phyloP scores from a whole-genome alignment of 1,139 yeast genomes.

The Pichia sp. region DNA sequence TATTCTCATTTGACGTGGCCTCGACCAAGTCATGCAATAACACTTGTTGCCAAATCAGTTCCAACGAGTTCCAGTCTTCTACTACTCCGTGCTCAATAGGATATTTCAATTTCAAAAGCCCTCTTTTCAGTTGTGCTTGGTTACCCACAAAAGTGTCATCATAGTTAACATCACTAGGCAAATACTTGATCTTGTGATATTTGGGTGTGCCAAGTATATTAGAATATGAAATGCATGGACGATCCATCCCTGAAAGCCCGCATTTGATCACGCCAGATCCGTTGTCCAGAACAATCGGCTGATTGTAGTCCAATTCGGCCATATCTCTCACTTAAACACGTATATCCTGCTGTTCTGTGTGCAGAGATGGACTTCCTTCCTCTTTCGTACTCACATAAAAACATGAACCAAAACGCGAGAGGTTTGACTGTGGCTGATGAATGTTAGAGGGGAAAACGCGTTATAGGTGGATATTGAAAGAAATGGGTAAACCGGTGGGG shows the following conservation, averaged over 20 bases:
- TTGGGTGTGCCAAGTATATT: slow-evolving; percentile 73
- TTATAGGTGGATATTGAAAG: too few species aligned
- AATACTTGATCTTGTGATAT: slow-evolving; percentile 55
- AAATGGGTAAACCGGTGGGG: too few species aligned
- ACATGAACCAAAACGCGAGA: too few species aligned
- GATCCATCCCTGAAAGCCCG: slow-evolving; percentile 90
- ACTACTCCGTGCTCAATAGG: slow-evolving; percentile 82
- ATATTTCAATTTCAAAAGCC: slow-evolving; percentile 57
- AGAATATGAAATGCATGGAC: slow-evolving; percentile 48
- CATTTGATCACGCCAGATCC: slow-evolving; percentile 88
- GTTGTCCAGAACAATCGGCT: slow-evolving; percentile 87
- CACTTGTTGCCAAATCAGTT: slow-evolving; percentile 31
- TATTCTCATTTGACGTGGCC: background rate
- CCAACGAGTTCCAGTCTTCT: slow-evolving; percentile 80
- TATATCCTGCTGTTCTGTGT: too few species aligned
- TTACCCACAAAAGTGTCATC: slow-evolving; percentile 63
- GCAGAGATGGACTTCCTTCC: too few species aligned
- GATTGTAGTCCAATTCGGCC: slow-evolving; percentile 23
- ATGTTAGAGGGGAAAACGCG: too few species aligned
- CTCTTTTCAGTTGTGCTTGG: slow-evolving; percentile 66
- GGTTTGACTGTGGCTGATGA: too few species aligned
- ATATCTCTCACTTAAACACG: too few species aligned
- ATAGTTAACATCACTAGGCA: slow-evolving; percentile 71
- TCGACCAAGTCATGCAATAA: slow-evolving; percentile 16
- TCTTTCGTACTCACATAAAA: too few species aligned